phyloP scores from a whole-genome alignment of 1,139 yeast species.

The Chernovozyma sophiae-reginae region DNA sequence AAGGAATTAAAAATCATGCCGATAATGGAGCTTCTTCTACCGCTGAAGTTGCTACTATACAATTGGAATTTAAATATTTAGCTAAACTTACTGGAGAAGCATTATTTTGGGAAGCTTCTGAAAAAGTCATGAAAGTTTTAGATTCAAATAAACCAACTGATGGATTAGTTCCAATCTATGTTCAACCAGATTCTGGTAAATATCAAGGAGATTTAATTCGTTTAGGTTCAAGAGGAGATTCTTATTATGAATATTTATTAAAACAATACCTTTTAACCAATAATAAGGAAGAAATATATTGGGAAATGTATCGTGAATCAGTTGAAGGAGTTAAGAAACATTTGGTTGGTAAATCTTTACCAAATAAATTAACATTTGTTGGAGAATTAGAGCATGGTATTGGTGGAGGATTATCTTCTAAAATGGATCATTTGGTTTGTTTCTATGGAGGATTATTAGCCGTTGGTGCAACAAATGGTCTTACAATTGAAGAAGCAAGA shows the following conservation, averaged over 20 bases:
- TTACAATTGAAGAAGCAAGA: constrained; percentile 41
- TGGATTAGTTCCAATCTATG: constrained; percentile 81
- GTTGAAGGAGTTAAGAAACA: constrained; percentile 67
- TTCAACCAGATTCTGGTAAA: constrained; percentile 69
- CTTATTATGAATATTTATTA: constrained; percentile 84
- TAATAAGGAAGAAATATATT: constrained; percentile 56
- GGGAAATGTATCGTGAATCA: constrained; percentile 72
- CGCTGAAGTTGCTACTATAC: constrained; percentile 87
- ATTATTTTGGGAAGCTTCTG: constrained; percentile 75
- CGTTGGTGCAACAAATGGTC: constrained; percentile 79
- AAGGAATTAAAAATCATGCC: constrained; percentile 57
- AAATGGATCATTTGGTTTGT: constrained; percentile 94
- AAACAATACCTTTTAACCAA: constrained; percentile 84
- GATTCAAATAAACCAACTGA: constrained; percentile 55
- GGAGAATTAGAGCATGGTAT: constrained; percentile 79
- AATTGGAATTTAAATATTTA: constrained; percentile 82
- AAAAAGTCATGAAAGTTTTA: constrained; percentile 63
- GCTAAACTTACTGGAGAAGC: constrained; percentile 76
- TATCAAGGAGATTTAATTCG: constrained; percentile 66
- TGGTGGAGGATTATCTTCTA: constrained; percentile 54
- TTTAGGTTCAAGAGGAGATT: constrained; percentile 88
- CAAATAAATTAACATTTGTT: constrained; percentile 61
- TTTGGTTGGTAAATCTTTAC: constrained; percentile 57
- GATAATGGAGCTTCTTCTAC: constrained; percentile 71
- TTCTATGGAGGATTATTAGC: constrained; percentile 90